Base-by-base conservation (phyloP, 2,329 filamentous ascomycete species). In the Zopfia rhizophila region DNA sequence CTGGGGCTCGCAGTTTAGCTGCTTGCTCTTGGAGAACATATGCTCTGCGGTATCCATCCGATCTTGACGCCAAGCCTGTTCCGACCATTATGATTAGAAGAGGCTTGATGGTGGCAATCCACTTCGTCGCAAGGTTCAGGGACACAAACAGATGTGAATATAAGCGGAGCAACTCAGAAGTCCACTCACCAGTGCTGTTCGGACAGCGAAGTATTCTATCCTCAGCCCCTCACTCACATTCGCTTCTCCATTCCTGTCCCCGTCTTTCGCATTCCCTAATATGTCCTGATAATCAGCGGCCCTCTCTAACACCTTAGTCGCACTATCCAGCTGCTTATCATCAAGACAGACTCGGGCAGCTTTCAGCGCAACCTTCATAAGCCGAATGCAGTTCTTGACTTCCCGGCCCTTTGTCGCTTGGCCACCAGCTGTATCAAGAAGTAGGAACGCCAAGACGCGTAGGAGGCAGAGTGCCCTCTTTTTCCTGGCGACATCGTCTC, bases 31-130 rank as follows among this genome's bases (percentile, higher is more conserved):
- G 24, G 70, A 71, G 68, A 87, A 92, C 78, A 94, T 84, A 67
- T 90, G 84, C 42, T 96, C 90, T 19, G 90, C 89, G 35, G 91
- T 81, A 45, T 93, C 88, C 11, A 88, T 76, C 28, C 87, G 82
- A 28, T 83, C 78, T 62, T 91, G 86, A 58, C 85, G 84, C 85
- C 87, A 96, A 21, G 86, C 82, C 90, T 93, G 18, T 18, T n/a
- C n/a, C n/a, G n/a, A n/a, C n/a, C n/a, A n/a, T n/a, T n/a, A n/a
- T n/a, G n/a, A n/a, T n/a, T n/a, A n/a, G n/a, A n/a, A n/a, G n/a
- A 16, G 8, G 11, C n/a, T n/a, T n/a, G n/a, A n/a, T n/a, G n/a
- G n/a, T n/a, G n/a, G n/a, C n/a, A n/a, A n/a, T n/a, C n/a, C n/a
- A n/a, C n/a, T n/a, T n/a, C n/a, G n/a, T n/a, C n/a, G n/a, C n/a